These are phyloP conservation scores for Elaeagnus macrophylla DNA, from an alignment of 306 rosid species.

Conservation along the genomic window DNA sequence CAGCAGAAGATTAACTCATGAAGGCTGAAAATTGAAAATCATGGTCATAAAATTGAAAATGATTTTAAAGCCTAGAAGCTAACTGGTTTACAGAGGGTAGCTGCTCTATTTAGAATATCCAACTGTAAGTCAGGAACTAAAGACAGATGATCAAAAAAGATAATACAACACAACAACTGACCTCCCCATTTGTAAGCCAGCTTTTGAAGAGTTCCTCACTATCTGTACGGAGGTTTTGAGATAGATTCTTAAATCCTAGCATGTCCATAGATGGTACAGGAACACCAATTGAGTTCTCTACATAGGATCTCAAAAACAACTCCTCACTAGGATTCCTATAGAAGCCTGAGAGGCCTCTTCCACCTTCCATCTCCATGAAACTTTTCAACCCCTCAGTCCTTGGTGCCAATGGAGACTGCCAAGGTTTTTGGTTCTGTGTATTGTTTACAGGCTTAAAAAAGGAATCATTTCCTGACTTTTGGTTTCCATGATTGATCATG, in stretches of 20 bases:
- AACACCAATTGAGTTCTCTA: conserved; percentile 66
- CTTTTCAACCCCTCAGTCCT: conserved; percentile 10
- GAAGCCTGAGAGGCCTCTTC: conserved; percentile 66
- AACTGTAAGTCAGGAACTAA: conserved; percentile 8
- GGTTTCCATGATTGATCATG: conserved; percentile 14
- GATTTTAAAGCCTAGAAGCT: too few species aligned
- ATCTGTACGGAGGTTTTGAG: conserved; percentile 64
- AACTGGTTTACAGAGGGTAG: too few species aligned
- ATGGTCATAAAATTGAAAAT: too few species aligned
- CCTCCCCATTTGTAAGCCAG: conserved; percentile 97
- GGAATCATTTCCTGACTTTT: conserved; percentile 21
- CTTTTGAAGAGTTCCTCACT: conserved; percentile 94
- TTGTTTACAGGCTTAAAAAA: conserved; percentile 19
- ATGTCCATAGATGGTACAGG: conserved; percentile 68
- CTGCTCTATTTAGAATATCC: not conserved
- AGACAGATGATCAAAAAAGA: conserved; percentile 2
- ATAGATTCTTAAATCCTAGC: conserved; percentile 63
- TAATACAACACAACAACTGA: conserved; percentile 32
- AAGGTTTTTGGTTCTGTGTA: conserved; percentile 13
- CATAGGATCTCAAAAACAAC: conserved; percentile 58
- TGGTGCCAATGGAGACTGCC: conserved; percentile 12
- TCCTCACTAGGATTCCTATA: conserved; percentile 80
- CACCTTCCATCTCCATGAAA: conserved; percentile 52
- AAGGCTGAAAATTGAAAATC: too few species aligned
- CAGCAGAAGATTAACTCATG: too few species aligned